Evolutionary conservation across 768 basidiomycete species (phyloP).

Genomic region (Filobasidium wieringae): DNA sequence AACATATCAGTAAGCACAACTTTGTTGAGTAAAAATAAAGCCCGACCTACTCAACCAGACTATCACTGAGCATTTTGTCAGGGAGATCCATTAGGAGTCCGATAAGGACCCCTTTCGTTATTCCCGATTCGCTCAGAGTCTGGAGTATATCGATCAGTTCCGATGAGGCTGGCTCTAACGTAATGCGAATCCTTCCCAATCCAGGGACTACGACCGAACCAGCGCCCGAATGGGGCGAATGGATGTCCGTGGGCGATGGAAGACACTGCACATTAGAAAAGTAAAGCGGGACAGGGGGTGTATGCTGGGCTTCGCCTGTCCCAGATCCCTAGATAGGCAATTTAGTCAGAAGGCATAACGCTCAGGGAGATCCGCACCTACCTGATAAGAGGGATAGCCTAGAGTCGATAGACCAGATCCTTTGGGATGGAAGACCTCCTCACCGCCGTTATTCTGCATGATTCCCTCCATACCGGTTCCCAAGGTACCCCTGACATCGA

Average conservation of each 20-base stretch:
- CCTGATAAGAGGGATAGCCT: background rate
- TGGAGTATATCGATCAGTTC: slow-evolving; percentile 32
- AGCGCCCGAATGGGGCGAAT: slow-evolving; percentile 21
- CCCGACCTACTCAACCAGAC: slow-evolving; percentile 27
- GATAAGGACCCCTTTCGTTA: slow-evolving; percentile 34
- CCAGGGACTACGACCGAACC: slow-evolving; percentile 22
- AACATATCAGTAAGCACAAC: slow-evolving; percentile 15
- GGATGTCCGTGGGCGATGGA: slow-evolving; percentile 23
- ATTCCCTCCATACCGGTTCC: slow-evolving; percentile 7
- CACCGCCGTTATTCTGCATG: slow-evolving; percentile 4
- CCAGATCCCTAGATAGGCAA: background rate
- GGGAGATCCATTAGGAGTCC: slow-evolving; percentile 38
- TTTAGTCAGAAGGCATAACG: background rate
- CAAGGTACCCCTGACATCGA: slow-evolving; percentile 1
- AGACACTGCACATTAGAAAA: slow-evolving; percentile 1
- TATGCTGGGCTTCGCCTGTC: background rate
- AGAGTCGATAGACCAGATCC: background rate
- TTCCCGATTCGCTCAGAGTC: slow-evolving; percentile 38
- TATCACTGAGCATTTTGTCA: slow-evolving; percentile 33
- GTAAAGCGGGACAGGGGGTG: slow-evolving; percentile 9
- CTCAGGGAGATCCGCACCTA: slow-evolving; percentile 5
- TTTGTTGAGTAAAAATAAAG: background rate
- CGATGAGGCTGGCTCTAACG: slow-evolving; percentile 8
- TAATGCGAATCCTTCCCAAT: slow-evolving; percentile 4
- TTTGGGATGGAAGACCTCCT: slow-evolving; percentile 17